Evolutionary conservation across 2,329 filamentous ascomycete species (phyloP).

Genomic region (Mycogone perniciosa): DNA sequence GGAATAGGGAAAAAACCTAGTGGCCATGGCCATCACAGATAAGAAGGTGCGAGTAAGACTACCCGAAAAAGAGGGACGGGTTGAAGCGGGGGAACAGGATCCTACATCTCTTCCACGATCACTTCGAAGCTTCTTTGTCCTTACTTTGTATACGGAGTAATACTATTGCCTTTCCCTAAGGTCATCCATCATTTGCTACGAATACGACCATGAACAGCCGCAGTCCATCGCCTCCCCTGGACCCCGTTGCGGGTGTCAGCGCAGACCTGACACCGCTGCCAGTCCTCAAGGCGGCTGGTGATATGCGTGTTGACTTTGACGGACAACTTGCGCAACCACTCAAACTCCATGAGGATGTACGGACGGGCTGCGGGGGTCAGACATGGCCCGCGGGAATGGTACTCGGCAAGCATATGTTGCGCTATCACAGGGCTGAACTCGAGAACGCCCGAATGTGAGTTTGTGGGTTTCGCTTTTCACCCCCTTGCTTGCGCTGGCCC

Average conservation of each 20-base stretch:
- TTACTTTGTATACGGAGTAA: too few species aligned
- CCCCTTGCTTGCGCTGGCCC: background rate
- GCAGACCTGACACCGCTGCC: conserved; percentile 55
- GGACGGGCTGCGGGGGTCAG: conserved; percentile 84
- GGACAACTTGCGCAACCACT: conserved; percentile 66
- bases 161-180: too few species aligned
- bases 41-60: conserved; percentile 3
- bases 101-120: background rate
- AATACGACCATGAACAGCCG: conserved; percentile 14
- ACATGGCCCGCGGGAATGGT: conserved; percentile 93
- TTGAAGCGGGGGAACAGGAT: conserved; percentile 5
- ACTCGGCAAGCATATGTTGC: conserved; percentile 77
- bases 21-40: background rate
- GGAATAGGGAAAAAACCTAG: conserved; percentile 10
- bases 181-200: too few species aligned
- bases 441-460: conserved; percentile 66
- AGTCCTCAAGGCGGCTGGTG: conserved; percentile 48
- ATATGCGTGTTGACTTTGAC: conserved; percentile 57
- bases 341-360: conserved; percentile 76
- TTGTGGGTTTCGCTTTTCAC: background rate
- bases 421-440: conserved; percentile 60
- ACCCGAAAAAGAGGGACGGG: conserved; percentile 8
- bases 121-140: background rate
- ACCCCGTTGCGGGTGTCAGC: conserved; percentile 42
- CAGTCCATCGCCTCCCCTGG: conserved; percentile 43